Conservation (phyloP, 257 asterid species). For the Nicotiana paniculata region DNA sequence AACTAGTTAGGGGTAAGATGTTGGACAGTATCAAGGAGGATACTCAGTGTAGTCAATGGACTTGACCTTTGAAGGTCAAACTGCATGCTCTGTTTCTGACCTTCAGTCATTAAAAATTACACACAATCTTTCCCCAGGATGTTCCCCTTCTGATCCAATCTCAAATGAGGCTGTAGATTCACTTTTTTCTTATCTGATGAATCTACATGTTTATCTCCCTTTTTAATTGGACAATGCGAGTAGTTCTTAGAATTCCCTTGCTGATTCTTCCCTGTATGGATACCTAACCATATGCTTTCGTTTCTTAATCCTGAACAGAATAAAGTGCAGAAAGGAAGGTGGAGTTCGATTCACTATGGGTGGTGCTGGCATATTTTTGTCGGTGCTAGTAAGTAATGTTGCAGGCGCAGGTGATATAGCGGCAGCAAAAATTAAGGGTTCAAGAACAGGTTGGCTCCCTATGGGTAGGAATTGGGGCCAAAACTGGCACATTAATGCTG, state of each 20-base stretch:
- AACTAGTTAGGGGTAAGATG: not conserved
- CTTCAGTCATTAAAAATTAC: not conserved
- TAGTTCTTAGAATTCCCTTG: not conserved
- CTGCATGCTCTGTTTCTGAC: not conserved
- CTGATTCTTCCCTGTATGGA: not conserved
- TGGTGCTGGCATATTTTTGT: conserved; percentile 44
- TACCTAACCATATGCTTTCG: conserved; percentile 4
- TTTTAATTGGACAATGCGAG: not conserved
- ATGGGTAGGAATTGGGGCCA: conserved; percentile 80
- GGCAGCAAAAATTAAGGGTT: conserved; percentile 37
- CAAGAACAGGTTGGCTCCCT: conserved; percentile 38
- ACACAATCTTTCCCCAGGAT: not conserved
- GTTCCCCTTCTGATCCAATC: not conserved
- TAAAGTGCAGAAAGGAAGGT: conserved; percentile 55
- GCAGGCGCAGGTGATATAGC: conserved; percentile 58
- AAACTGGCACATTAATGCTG: conserved; percentile 52
- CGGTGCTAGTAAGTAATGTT: conserved; percentile 52
- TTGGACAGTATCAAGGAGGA: not conserved
- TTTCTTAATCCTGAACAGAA: conserved; percentile 28
- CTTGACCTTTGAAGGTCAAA: not conserved
- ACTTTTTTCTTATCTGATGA: not conserved
- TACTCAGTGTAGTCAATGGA: not conserved
- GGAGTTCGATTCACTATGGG: conserved; percentile 45
- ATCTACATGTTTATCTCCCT: not conserved
- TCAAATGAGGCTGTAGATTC: not conserved